Conservation (phyloP, 441 rosid genomes). For the Populus hybrid region DNA sequence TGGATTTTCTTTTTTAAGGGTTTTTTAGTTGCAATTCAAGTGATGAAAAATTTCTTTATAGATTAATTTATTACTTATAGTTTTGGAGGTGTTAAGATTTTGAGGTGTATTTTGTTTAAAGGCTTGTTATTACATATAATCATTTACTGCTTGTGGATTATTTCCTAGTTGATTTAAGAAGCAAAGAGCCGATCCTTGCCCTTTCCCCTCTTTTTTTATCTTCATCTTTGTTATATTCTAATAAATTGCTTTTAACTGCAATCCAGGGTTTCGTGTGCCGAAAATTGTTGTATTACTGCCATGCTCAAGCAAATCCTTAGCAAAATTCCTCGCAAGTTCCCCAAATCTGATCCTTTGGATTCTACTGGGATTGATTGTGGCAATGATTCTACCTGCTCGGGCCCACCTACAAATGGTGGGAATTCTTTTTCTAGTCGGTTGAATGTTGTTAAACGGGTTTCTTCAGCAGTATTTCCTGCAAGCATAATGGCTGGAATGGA, state of each 20-base stretch:
- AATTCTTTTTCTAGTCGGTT: conserved; percentile 54
- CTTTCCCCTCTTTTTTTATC: background rate
- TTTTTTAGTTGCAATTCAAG: background rate
- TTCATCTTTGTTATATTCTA: background rate
- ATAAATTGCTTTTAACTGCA: conserved; percentile 7
- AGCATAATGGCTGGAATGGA: conserved; percentile 68
- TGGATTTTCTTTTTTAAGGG: background rate
- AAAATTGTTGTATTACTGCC: conserved; percentile 29
- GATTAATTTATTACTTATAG: background rate
- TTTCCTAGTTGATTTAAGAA: conserved; percentile 9
- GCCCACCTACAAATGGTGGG: conserved; percentile 56
- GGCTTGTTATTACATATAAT: background rate
- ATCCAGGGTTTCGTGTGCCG: conserved; percentile 27
- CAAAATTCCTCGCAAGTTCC: conserved; percentile 63
- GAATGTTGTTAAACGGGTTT: conserved; percentile 74
- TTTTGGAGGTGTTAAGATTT: background rate
- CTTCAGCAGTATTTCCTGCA: conserved; percentile 79
- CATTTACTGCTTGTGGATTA: background rate
- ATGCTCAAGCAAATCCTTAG: conserved; percentile 79
- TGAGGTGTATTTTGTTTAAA: background rate
- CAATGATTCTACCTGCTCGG: conserved; percentile 34
- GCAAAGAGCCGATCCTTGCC: background rate
- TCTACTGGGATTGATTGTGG: conserved; percentile 40
- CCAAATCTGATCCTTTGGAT: conserved; percentile 44
- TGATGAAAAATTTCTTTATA: background rate